A percentile compares a stretch with the other conserved stretches of the same genome.
Evolutionary conservation across 2,329 filamentous ascomycete species (phyloP).

Genomic region (Huntiella savannae): DNA sequence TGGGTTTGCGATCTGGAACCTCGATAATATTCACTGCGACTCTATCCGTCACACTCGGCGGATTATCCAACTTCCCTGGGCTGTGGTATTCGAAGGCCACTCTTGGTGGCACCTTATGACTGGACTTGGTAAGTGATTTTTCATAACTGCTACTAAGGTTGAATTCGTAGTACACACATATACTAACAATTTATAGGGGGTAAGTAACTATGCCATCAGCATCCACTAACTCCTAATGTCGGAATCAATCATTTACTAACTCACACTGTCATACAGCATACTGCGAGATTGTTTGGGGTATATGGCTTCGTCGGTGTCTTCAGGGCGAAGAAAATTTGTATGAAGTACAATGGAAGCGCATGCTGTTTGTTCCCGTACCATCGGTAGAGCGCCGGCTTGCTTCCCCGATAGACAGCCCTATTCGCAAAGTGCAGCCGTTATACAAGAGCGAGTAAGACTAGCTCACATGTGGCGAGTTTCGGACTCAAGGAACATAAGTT

Average conservation of each 20-base stretch:
- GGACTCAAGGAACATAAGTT: no score
- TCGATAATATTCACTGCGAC: constrained; percentile 61
- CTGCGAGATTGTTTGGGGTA: constrained; percentile 67
- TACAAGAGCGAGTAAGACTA: constrained; percentile 4
- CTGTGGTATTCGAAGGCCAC: constrained; percentile 43
- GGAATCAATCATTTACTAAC: not conserved
- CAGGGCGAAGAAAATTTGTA: constrained; percentile 56
- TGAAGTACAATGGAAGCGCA: constrained; percentile 46
- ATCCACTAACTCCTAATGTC: not conserved
- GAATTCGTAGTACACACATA: not conserved
- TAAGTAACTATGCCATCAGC: not conserved
- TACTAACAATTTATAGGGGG: not conserved
- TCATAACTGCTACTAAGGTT: not conserved
- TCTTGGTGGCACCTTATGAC: constrained; percentile 61
- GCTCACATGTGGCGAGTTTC: no score
- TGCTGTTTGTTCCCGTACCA: constrained; percentile 21
- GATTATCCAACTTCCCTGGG: constrained; percentile 58
- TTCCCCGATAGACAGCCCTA: no score
- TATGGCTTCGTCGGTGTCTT: constrained; percentile 61
- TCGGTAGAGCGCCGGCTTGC: constrained; percentile 2
- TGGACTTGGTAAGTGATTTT: constrained; percentile 35
- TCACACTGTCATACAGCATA: constrained; percentile 33
- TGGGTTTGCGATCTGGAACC: constrained; percentile 58
- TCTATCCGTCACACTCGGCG: constrained; percentile 46
- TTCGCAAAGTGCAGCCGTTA: not conserved